Base-by-base conservation (phyloP, 225 moss, liverwort and hornwort genomes). In the Anthoceros angustus region DNA sequence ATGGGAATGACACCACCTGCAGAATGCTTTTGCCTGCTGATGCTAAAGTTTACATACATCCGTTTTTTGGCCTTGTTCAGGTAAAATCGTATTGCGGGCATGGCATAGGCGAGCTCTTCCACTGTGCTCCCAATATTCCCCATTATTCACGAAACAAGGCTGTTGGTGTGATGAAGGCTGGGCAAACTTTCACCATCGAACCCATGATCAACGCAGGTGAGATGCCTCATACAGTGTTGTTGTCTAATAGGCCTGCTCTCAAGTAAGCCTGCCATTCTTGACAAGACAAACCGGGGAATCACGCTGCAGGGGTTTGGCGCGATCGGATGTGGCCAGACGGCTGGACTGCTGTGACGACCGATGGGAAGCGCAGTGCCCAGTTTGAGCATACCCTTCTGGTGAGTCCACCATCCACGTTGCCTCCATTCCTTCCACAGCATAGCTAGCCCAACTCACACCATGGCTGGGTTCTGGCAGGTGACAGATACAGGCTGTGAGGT, bases 281-380 rank as follows among this genome's bases (percentile, higher is more conserved):
- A 11, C 18, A 8, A 21, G 9, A 63, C 21, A 15, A 4, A 63
- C 38, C 23, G 1, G 14, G 6, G 63, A 63, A 3, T 39, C 9
- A 0, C 41, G 12, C 9, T 40, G 65, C 83, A 91, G 95, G 95
- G 43, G 73, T 67, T 21, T 92, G 92, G 95, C 82, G 77, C 72
- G 95, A 98, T 72, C 78, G 71, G 45, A 87, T 91, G 95, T 98
- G 95, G 95, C 92, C 87, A 70, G 95, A 98, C 83, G 92, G 92
- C 66, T 98, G 95, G 95, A 87, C 88, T 68, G 68, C 71, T 45
- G 80, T 69, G 12, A 86, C 95, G 63, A 71, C 82, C 40, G 95
- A 98, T 69, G 95, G 95, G 45, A 86, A 86, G 79, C 82, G 88
- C 68, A 92, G 88, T 74, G 95, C 95, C 8, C 95, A 98, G 74